Conservation (phyloP, 176 grass and related monocot genomes). For the Dactylis glomerata region DNA sequence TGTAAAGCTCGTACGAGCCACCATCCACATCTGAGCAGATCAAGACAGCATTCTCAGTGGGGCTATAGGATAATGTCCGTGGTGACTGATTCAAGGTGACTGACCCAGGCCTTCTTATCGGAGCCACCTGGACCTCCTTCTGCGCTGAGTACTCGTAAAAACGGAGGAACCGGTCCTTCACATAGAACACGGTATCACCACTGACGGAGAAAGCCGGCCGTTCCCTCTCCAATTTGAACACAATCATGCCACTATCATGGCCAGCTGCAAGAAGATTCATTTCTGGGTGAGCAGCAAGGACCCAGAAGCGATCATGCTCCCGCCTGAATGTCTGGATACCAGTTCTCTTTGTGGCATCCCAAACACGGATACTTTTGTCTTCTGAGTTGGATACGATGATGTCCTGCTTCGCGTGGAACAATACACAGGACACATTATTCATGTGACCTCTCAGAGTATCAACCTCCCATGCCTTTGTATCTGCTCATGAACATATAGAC, state of each 20-base stretch:
- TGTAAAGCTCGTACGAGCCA: constrained; percentile 89
- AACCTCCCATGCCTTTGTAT: constrained; percentile 98
- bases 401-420: constrained; percentile 98
- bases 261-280: constrained; percentile 97
- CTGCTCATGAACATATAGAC: constrained; percentile 43
- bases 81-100: constrained; percentile 88
- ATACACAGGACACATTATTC: constrained; percentile 96
- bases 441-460: constrained; percentile 97
- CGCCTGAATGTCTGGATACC: constrained; percentile 91
- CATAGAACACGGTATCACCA: constrained; percentile 79
- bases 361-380: constrained; percentile 97
- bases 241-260: constrained; percentile 95
- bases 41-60: constrained; percentile 93
- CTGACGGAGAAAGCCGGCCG: constrained; percentile 83
- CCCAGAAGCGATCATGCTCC: constrained; percentile 97
- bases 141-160: constrained; percentile 74
- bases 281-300: constrained; percentile 90
- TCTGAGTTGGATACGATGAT: constrained; percentile 98
- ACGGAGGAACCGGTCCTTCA: constrained; percentile 90
- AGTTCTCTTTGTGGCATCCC: constrained; percentile 97
- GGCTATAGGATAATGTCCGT: constrained; percentile 77
- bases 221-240: constrained; percentile 97
- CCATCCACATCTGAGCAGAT: constrained; percentile 89
- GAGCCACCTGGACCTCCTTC: constrained; percentile 86
- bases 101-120: constrained; percentile 84